A percentile compares a stretch with the other conserved stretches of the same genome.
These are phyloP conservation scores for Lotmaria passim DNA, from an alignment of 208 protist species.

Conservation along the genomic window DNA sequence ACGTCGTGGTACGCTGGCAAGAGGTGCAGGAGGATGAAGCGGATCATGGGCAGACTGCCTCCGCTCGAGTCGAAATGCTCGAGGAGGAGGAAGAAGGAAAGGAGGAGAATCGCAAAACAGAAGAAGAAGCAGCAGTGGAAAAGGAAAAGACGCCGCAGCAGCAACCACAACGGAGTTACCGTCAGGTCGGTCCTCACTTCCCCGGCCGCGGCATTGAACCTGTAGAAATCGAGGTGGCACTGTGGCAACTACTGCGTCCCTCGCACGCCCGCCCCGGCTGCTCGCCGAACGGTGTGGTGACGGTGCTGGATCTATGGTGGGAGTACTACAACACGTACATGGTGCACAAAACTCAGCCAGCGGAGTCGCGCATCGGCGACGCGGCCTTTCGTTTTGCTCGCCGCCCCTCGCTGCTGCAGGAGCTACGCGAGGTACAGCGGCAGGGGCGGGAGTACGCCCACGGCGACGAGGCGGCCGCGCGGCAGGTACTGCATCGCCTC, in stretches of 20 bases:
- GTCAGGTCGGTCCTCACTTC: conserved; percentile 46
- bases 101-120: too few relatives aligned
- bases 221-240: conserved; percentile 25
- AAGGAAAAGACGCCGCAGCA: background rate
- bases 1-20: conserved; percentile 30
- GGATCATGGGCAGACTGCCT: background rate
- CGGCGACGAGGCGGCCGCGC: conserved; percentile 29
- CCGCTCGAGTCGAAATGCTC: conserved; percentile 8
- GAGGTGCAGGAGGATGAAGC: conserved; percentile 9
- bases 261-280: conserved; percentile 1
- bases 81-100: background rate
- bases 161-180: too few relatives aligned
- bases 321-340: conserved; percentile 66
- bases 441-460: conserved; percentile 18
- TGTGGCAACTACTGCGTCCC: conserved; percentile 57
- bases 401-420: conserved; percentile 48
- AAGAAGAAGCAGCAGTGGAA: background rate
- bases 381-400: conserved; percentile 28
- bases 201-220: conserved; percentile 33
- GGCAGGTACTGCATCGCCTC: conserved; percentile 44
- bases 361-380: conserved; percentile 39
- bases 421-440: conserved; percentile 37
- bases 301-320: conserved; percentile 76
- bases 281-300: conserved; percentile 21
- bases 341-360: conserved; percentile 72